Conservation (phyloP, 106 monocot species). For the Iris macrosiphon region DNA sequence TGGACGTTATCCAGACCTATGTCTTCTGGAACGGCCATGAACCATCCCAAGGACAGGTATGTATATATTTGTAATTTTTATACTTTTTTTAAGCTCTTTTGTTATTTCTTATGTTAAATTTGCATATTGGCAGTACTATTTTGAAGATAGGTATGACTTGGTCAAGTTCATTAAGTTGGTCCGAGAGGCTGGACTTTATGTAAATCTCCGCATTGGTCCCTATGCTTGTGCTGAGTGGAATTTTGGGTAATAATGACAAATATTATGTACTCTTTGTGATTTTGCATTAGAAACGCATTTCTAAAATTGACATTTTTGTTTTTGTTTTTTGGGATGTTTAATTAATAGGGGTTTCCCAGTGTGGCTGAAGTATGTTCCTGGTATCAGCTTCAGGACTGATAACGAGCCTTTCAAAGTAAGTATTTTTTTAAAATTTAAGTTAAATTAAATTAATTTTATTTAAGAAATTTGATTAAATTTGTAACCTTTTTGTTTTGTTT, state of each 20-base stretch:
- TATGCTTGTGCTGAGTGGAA: conserved; percentile 49
- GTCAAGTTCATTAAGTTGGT: conserved; percentile 31
- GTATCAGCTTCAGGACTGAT: conserved; percentile 25
- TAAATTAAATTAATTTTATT: not conserved
- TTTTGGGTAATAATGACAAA: conserved; percentile 23
- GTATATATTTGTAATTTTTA: not conserved
- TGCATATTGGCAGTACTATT: conserved; percentile 25
- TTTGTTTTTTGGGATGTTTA: not conserved
- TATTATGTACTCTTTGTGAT: not conserved
- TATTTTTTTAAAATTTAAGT: not conserved
- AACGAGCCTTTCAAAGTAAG: conserved; percentile 31
- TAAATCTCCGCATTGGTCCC: conserved; percentile 31
- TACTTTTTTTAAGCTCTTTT: not conserved
- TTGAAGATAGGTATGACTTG: conserved; percentile 35
- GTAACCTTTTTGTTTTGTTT: not conserved
- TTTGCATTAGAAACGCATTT: not conserved
- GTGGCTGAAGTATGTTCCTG: conserved; percentile 37
- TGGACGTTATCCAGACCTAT: conserved; percentile 67
- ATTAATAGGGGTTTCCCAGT: conserved; percentile 28
- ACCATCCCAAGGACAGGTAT: conserved; percentile 28
- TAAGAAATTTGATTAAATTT: not conserved
- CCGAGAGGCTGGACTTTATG: conserved; percentile 29
- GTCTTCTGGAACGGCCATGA: conserved; percentile 76
- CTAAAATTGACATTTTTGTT: not conserved
- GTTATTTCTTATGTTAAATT: not conserved